These are phyloP conservation scores for Nadsonia commutata DNA, from an alignment of 1,139 yeast species.

Conservation along the genomic window DNA sequence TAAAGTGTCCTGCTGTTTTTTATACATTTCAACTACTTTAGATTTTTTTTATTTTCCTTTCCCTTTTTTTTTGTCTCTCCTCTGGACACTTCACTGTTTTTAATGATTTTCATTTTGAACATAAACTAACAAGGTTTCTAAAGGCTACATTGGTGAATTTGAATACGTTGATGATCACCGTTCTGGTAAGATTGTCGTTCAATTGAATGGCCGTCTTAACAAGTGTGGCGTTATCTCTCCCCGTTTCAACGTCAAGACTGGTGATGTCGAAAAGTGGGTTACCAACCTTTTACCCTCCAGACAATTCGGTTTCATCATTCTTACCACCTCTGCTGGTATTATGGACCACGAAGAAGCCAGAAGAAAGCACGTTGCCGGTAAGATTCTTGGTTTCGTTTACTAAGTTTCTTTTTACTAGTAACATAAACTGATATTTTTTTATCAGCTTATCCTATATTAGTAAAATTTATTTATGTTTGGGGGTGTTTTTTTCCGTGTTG, in stretches of 20 bases:
- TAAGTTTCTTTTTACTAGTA: too few relatives aligned
- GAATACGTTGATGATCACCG: slow-evolving; percentile 98
- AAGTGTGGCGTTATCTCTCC: slow-evolving; percentile 98
- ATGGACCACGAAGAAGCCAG: slow-evolving; percentile 99
- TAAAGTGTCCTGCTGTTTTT: background rate
- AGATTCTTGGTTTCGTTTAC: slow-evolving; percentile 92
- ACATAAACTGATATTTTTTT: too few relatives aligned
- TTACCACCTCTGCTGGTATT: slow-evolving; percentile 98
- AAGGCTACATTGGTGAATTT: slow-evolving; percentile 83
- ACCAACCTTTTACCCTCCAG: slow-evolving; percentile 95
- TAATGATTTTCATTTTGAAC: background rate
- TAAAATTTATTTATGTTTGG: too few relatives aligned
- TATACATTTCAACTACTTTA: background rate
- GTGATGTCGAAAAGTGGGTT: slow-evolving; percentile 95
- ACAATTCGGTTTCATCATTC: slow-evolving; percentile 94
- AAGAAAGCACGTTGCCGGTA: slow-evolving; percentile 99
- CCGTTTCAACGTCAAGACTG: slow-evolving; percentile 90
- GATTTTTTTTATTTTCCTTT: background rate
- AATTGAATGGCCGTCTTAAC: slow-evolving; percentile 95
- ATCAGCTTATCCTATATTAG: too few relatives aligned
- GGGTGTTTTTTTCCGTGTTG: too few relatives aligned
- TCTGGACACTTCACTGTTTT: background rate
- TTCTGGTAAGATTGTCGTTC: slow-evolving; percentile 94
- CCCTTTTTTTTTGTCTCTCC: background rate
- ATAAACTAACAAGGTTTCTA: background rate